phyloP scores from a whole-genome alignment of 1,284 basidiomycete genomes.

The Leccinum proliferum region DNA sequence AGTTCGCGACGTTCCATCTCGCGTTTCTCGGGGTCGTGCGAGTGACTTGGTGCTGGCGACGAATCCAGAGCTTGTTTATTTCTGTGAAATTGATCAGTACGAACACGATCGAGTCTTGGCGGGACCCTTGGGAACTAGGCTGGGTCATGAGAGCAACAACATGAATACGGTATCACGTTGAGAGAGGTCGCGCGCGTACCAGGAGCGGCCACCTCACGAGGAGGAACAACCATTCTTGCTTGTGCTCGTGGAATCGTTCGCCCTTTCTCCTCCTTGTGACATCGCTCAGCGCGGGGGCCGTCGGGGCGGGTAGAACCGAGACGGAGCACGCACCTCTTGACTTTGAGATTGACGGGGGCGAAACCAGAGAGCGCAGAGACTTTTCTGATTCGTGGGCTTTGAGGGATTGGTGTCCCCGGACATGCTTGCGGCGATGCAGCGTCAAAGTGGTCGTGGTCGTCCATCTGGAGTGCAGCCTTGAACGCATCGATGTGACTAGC shows the following conservation, averaged over 20 bases:
- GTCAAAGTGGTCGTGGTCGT: slow-evolving; percentile 47
- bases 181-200: slow-evolving; percentile 40
- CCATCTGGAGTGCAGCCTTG: slow-evolving; percentile 55
- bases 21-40: slow-evolving; percentile 87
- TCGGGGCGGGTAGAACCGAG: background rate
- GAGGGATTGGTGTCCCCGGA: slow-evolving; percentile 26
- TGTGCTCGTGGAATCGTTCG: slow-evolving; percentile 40
- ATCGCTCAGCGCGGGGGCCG: slow-evolving; percentile 1
- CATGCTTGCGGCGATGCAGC: slow-evolving; percentile 25
- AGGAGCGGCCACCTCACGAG: slow-evolving; percentile 86
- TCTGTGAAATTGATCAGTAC: too few species aligned
- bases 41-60: too few species aligned
- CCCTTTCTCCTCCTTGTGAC: slow-evolving; percentile 45
- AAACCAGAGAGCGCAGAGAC: slow-evolving; percentile 90
- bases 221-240: slow-evolving; percentile 77
- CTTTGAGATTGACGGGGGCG: slow-evolving; percentile 82
- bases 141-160: background rate
- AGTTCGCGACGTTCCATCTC: slow-evolving; percentile 92
- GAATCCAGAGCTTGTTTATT: too few species aligned
- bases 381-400: slow-evolving; percentile 51
- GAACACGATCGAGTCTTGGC: too few species aligned
- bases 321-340: slow-evolving; percentile 50
- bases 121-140: too few species aligned
- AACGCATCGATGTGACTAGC: slow-evolving; percentile 74
- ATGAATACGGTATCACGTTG: slow-evolving; percentile 6